phyloP scores from a whole-genome alignment of 139 green algal species.

The Dunaliella sp. region DNA sequence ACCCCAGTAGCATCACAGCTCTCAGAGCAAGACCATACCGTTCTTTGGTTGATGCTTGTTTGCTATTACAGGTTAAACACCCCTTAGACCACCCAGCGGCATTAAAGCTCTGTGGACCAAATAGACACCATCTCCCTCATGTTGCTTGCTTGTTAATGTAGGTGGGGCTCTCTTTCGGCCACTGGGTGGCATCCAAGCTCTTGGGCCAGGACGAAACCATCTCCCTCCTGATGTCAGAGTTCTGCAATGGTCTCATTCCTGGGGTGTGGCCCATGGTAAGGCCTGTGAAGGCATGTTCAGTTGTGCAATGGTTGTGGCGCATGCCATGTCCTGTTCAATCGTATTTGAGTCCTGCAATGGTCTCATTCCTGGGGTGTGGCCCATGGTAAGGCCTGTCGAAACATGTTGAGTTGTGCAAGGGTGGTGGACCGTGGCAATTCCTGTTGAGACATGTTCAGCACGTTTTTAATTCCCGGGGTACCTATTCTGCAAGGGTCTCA shows the following conservation, averaged over 20 bases:
- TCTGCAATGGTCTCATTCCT: constrained; percentile 31
- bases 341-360: constrained; percentile 24
- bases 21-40: no score
- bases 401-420: not conserved
- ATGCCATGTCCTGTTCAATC: not conserved
- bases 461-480: not conserved
- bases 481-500: constrained; percentile 30
- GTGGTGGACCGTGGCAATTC: not conserved
- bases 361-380: constrained; percentile 35
- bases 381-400: constrained; percentile 17
- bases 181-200: not conserved
- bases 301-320: not conserved
- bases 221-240: constrained; percentile 19
- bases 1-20: no score
- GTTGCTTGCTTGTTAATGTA: no score
- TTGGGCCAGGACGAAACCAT: constrained; percentile 19
- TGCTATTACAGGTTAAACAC: no score
- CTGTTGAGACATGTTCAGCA: not conserved
- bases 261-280: constrained; percentile 36
- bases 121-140: no score
- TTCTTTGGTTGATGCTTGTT: no score
- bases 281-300: not conserved
- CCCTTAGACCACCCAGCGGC: no score
- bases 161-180: constrained; percentile 12
- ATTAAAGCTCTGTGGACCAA: no score